Evolutionary conservation across 441 rosid genomes (phyloP).

Genomic region (Pelargonium australe): DNA sequence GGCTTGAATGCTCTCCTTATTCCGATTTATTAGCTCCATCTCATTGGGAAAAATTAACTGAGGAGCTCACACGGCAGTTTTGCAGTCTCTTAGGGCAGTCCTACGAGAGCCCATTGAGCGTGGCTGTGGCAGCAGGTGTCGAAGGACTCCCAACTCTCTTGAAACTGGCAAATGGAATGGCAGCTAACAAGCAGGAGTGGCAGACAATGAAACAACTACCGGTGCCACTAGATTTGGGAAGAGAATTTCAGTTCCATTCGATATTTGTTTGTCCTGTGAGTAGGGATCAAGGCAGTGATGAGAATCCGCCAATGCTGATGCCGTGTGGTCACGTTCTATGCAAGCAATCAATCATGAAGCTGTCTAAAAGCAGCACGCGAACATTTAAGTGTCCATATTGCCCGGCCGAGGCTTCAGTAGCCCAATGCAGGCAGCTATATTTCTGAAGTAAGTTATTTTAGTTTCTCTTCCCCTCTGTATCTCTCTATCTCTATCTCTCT

Average conservation of each 20-base stretch:
- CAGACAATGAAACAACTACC: constrained; percentile 49
- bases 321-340: constrained; percentile 55
- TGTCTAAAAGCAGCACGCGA: constrained; percentile 42
- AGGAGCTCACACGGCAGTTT: constrained; percentile 41
- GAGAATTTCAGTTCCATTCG: constrained; percentile 51
- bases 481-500: neutral
- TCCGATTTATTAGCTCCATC: constrained; percentile 33
- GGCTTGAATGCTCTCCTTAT: constrained; percentile 40
- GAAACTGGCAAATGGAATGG: constrained; percentile 46
- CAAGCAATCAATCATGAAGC: constrained; percentile 45
- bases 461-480: neutral
- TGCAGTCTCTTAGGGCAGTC: constrained; percentile 45
- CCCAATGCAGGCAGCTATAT: constrained; percentile 35
- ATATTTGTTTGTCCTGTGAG: constrained; percentile 58
- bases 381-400: constrained; percentile 57
- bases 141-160: constrained; percentile 46
- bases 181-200: constrained; percentile 46
- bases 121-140: constrained; percentile 42
- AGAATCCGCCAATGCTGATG: constrained; percentile 58
- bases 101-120: constrained; percentile 37
- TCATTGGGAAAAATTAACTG: constrained; percentile 34
- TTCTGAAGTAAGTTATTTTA: constrained; percentile 25
- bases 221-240: constrained; percentile 42
- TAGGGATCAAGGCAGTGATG: constrained; percentile 51
- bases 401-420: constrained; percentile 32